Percentiles rank a stretch among this genome's conserved stretches.
These are phyloP conservation scores for Phaeosphaeriaceae sp. DNA, from an alignment of 2,329 filamentous ascomycete genomes.

Conservation along the genomic window DNA sequence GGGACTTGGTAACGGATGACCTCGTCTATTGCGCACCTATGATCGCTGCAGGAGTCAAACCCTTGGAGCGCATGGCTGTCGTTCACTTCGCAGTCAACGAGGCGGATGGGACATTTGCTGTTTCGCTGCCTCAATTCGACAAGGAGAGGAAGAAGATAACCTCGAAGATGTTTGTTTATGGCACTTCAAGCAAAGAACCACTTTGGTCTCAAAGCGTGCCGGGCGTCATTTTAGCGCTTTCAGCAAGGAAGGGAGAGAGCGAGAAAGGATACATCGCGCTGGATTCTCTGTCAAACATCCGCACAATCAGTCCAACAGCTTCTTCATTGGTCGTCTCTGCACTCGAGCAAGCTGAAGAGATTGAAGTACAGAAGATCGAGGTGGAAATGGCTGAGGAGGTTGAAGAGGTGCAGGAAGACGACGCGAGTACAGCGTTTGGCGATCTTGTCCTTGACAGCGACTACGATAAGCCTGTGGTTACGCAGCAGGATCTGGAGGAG, in stretches of 20 bases:
- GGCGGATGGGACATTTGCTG: slow-evolving; percentile 53
- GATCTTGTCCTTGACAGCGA: slow-evolving; percentile 20
- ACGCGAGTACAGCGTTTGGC: slow-evolving; percentile 4
- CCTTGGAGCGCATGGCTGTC: slow-evolving; percentile 49
- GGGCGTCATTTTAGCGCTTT: slow-evolving; percentile 69
- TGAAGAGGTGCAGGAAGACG: slow-evolving; percentile 1
- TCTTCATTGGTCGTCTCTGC: slow-evolving; percentile 34
- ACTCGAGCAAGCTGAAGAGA: slow-evolving; percentile 42
- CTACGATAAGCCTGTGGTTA: slow-evolving; percentile 21
- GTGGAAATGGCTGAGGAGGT: slow-evolving; percentile 12
- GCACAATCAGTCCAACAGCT: slow-evolving; percentile 49
- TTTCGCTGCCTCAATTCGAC: slow-evolving; percentile 48
- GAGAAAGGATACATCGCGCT: slow-evolving; percentile 77
- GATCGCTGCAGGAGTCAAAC: slow-evolving; percentile 41
- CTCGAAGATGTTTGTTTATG: slow-evolving; percentile 69
- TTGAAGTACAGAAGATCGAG: slow-evolving; percentile 29
- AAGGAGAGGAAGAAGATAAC: slow-evolving; percentile 46
- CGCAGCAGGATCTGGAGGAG: slow-evolving; percentile 22
- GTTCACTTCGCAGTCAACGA: slow-evolving; percentile 75
- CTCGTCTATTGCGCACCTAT: slow-evolving; percentile 72
- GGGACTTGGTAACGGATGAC: slow-evolving; percentile 82
- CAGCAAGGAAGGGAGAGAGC: slow-evolving; percentile 61
- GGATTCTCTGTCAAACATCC: slow-evolving; percentile 77
- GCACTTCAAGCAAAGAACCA: slow-evolving; percentile 64
- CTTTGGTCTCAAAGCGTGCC: slow-evolving; percentile 64